Base-by-base conservation (phyloP, 176 grass and related monocot genomes). In the Bonia amplexicaulis region DNA sequence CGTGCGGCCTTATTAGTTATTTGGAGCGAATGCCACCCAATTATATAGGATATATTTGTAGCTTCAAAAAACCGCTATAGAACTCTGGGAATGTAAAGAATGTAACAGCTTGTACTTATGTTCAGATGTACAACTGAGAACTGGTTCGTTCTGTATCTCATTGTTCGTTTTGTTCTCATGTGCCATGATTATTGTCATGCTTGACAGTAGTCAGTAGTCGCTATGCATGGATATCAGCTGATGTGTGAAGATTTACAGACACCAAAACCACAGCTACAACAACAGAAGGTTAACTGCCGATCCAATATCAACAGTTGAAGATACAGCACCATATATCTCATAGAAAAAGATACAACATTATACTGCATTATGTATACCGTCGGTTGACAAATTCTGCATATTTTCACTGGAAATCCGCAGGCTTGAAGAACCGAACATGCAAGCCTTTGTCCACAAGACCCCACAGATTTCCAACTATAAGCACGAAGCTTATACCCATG, bases 381-480 rank as follows among this genome's bases (percentile, higher is more conserved):
- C 9, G 67, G 9, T 31, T 41, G 60, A 35, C 49, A 57, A 54
- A 9, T 62, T 69, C 26, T 20, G 12, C 44, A 49, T 23, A 6
- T 17, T 26, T 44, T 84, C 64, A 91, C 76, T 91, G 89, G 33
- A 40, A 47, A 46, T 86, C 35, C 0, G 20, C 76, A 7, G 93
- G 81, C 71, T 90, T 91, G 52, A 96, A 99, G 92, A 99, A 91
- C 29, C 77, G 87, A 1, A 96, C 57, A 16, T 79, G 54, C 59
- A 99, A 23, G 40, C 97, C 93, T 57, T 59, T 88, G 11, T 76
- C 71, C 9, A 96, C 89, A 15, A 99, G 77, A 14, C 84, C 90
- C 97, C 97, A 92, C 12, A 96, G 6, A 13, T 87, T 93, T 4
- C 84, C 97, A 48, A 88, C 79, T 3, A 92, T 74, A 65, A 99